A percentile compares a stretch with the other conserved stretches of the same genome.
These are phyloP conservation scores for Calendula officinalis DNA, from an alignment of 129 eudicot species.

Conservation along the genomic window DNA sequence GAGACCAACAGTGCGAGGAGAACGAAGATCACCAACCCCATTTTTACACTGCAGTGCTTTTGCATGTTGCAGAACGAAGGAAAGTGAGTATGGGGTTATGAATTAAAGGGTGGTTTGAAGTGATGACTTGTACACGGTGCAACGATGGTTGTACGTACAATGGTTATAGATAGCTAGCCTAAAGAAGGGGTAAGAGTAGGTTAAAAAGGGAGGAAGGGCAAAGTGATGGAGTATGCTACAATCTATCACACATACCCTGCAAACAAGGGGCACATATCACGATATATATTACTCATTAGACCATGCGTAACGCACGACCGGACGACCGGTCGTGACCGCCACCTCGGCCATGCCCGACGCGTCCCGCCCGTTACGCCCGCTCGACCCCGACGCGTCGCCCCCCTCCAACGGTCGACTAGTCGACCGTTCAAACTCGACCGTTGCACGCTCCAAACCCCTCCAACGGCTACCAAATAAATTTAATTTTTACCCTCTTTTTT, in stretches of 20 bases:
- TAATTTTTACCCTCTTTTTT: no score
- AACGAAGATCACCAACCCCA: constrained; percentile 13
- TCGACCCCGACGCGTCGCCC: no score
- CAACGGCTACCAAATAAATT: no score
- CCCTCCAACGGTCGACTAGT: no score
- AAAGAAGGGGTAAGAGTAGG: constrained; percentile 5
- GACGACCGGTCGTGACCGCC: no score
- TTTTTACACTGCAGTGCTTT: constrained; percentile 9
- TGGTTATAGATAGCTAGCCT: not conserved
- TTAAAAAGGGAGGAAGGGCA: constrained; percentile 11
- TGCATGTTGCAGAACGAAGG: constrained; percentile 23
- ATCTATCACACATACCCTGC: constrained; percentile 37
- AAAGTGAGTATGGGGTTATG: constrained; percentile 17
- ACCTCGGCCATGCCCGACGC: no score
- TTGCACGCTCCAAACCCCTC: no score
- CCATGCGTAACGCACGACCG: no score
- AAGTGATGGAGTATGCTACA: constrained; percentile 29
- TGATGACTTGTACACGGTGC: constrained; percentile 20
- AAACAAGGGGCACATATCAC: constrained; percentile 49
- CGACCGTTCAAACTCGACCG: no score
- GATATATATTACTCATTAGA: constrained; percentile 4
- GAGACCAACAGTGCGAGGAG: constrained; percentile 31
- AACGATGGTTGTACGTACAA: constrained; percentile 33
- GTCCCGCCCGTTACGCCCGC: no score
- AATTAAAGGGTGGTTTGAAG: constrained; percentile 18